Conservation (phyloP, 2,329 filamentous ascomycete species). For the Tolypocladium ophioglossoides region DNA sequence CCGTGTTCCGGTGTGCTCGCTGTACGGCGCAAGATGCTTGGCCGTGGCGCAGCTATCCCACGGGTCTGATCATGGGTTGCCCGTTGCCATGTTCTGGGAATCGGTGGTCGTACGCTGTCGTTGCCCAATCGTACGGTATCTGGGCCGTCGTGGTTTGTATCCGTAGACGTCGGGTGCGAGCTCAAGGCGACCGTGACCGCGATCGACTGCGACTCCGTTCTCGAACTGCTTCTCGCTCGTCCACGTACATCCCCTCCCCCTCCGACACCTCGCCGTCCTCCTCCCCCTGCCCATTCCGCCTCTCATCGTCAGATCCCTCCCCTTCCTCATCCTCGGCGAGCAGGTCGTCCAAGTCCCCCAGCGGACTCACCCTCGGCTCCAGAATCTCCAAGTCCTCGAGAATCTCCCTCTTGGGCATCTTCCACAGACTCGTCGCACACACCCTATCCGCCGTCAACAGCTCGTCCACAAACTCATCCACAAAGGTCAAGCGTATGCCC, state of each 20-base stretch:
- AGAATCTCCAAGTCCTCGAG: slow-evolving; percentile 83
- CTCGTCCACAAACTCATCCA: slow-evolving; percentile 93
- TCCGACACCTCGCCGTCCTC: slow-evolving; percentile 15
- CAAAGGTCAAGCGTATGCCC: slow-evolving; percentile 64
- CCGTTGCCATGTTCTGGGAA: not conserved
- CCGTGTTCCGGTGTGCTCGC: not conserved
- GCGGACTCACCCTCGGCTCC: slow-evolving; percentile 73
- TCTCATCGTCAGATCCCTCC: slow-evolving; percentile 19
- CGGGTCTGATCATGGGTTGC: not conserved
- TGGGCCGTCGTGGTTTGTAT: not conserved
- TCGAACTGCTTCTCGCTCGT: slow-evolving; percentile 15
- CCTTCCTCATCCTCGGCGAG: slow-evolving; percentile 49
- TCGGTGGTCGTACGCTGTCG: not conserved
- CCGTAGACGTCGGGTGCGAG: not conserved
- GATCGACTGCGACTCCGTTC: slow-evolving; percentile 14
- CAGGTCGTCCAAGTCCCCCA: slow-evolving; percentile 69
- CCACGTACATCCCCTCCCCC: slow-evolving; percentile 28
- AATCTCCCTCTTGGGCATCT: slow-evolving; percentile 71
- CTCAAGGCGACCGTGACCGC: slow-evolving; percentile 9
- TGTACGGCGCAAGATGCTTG: not conserved
- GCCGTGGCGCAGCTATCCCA: too few relatives aligned
- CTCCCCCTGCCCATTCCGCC: slow-evolving; percentile 9
- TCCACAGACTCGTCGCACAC: slow-evolving; percentile 86
- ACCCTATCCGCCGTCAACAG: slow-evolving; percentile 80
- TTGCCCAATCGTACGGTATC: not conserved